Base-by-base conservation (phyloP, 495 filamentous ascomycete genomes). In the Daldinia bambusicola region DNA sequence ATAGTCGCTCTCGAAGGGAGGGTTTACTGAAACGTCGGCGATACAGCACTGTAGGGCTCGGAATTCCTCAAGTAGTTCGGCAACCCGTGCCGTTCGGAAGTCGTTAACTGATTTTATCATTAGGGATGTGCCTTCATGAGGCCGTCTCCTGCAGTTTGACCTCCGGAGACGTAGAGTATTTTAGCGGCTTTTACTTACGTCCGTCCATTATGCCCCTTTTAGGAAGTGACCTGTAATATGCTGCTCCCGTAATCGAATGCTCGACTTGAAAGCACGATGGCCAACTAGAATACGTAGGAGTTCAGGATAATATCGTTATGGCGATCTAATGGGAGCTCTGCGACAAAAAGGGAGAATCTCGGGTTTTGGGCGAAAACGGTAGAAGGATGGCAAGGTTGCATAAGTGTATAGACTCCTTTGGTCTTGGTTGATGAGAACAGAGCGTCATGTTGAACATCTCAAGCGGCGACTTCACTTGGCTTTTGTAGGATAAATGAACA, bases 11-110 rank as follows among this genome's bases (percentile, higher is more conserved):
- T 82, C 76, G 77, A 85, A 76, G 2, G 77, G 71, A 18, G 89
- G 87, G 38, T 85, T 83, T 61, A 85, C 85, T 50, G 89, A 86
- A 22, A 88, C 90, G 57, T 90, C 86, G 41, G 90, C 86, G 78
- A 97, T 94, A 77, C 91, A 92, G 75, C 89, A 83, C 74, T 96
- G 91, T 2, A 97, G 86, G 61, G 87, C 91, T 66, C 91, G 90
- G 83, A 93, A 97, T 81, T 97, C 93, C 74, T 87, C 86, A 73
- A 96, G 91, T 65, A 97, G 83, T 78, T 97, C 91, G 76, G 91
- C 89, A 76, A 97, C 88, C 77, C 94, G 89, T 75, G 89, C 83
- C 66, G 91, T 90, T 76, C 93, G 91, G 74, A 89, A 90, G 71
- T 93, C 88, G 80, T 97, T 97, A 67, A 96, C 93, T 97, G 77